Base-by-base conservation (phyloP, 1,284 basidiomycete genomes). In the Gymnopus androsaceus region DNA sequence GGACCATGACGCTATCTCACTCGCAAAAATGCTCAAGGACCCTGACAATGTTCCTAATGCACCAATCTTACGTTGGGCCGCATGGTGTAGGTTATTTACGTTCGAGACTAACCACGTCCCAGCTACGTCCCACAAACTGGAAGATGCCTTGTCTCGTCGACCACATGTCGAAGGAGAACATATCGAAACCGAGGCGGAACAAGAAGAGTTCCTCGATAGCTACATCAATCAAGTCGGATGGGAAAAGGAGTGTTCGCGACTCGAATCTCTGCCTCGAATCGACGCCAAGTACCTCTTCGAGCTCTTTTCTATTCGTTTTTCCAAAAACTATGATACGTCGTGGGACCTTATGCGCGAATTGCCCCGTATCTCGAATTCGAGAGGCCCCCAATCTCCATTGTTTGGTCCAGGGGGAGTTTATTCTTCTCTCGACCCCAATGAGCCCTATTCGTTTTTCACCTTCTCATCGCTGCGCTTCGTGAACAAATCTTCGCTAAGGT, bases 41-140 rank as follows among this genome's bases (percentile, higher is more conserved):
- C 72, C 71, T 0, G 64, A 69, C 28, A 68, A 71, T 42, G 51
- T 73, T 1, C 71, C 72, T 0, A 70, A 69, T 30, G 67, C 70
- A 0, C 67, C 71, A 0, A 70, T 74, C 60, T 66, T 63, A 0
- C 57, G 72, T 2, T 76, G 73, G 73, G 54, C 75, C 14, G 6
- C 63, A 0, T 72, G 66, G 49, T 61, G 73, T 11, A 48, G 51
- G 5, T 59, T 69, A 0, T 75, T 74, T 46, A 62, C 71, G 51
- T 73, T 73, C 44, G 54, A 65, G 5, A 38, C 69, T 2, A 25
- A 61, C 0, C 74, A 75, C 47, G 63, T 75, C 4, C 66, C 66
- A 1, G 71, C 67, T 0, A 56, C 59, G 51, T 59, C 11, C 66
- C 56, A 0, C 63, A 66, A 30, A 15, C 7, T 34, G 33, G 33